A percentile compares a stretch with the other conserved stretches of the same genome.
These are phyloP conservation scores for Pinus taeda DNA, from an alignment of 75 land plant genomes.

Conservation along the genomic window DNA sequence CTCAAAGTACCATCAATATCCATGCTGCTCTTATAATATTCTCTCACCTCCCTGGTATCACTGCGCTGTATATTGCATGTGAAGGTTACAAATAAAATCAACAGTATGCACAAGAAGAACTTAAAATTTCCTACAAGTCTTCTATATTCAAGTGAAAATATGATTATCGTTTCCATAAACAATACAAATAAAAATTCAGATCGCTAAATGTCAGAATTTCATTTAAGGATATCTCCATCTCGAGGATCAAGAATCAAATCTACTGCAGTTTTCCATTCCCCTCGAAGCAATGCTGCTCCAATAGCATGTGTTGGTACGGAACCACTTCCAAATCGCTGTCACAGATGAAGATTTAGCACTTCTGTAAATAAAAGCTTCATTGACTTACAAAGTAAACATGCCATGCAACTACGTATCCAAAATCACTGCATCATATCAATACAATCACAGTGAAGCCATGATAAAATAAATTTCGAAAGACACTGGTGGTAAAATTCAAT, in stretches of 20 bases:
- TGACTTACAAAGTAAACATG: not conserved
- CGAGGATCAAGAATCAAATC: conserved; percentile 85
- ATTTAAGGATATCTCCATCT: conserved; percentile 92
- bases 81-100: conserved; percentile 16
- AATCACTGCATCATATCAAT: not conserved
- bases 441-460: not conserved
- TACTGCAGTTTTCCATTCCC: conserved; percentile 91
- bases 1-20: conserved; percentile 73
- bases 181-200: conserved; percentile 35
- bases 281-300: conserved; percentile 88
- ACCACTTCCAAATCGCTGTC: conserved; percentile 95
- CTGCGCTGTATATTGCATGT: conserved; percentile 56
- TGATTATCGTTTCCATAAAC: not conserved
- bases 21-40: conserved; percentile 62
- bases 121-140: not conserved
- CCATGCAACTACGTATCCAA: not conserved
- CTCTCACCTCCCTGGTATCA: conserved; percentile 51
- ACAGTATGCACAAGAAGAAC: not conserved
- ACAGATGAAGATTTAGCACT: conserved; percentile 10
- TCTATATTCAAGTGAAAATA: not conserved
- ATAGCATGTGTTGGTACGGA: conserved; percentile 79
- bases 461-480: not conserved
- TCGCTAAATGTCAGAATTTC: conserved; percentile 69
- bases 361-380: not conserved
- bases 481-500: not conserved